Base-by-base conservation (phyloP, 2,329 filamentous ascomycete species). In the Cryphonectria carpinicola region DNA sequence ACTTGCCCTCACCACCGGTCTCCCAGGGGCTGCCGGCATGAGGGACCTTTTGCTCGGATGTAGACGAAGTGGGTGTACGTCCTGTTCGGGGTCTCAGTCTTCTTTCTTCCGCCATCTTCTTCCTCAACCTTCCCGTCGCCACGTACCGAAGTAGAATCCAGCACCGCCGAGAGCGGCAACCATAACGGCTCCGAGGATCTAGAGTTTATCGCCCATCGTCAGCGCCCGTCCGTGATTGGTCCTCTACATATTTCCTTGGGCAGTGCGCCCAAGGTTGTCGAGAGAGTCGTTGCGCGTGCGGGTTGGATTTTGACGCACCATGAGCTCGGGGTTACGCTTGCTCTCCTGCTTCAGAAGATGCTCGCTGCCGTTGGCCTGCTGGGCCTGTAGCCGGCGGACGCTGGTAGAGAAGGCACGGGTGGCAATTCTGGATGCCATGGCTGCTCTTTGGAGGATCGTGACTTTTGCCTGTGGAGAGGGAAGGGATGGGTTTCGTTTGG, bases 131-230 rank as follows among this genome's bases (percentile, higher is more conserved):
- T 43, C 39, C 46, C 56, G 19, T 65, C 61, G 66, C 68, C 72
- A 76, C 83, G 80, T 87, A 93, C 92, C 92, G 78, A 96, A 93
- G 85, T 95, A 94, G 90, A 91, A 97, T 81, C 95, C 95, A 76
- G 93, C 95, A 77, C 96, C 90, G 79, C 91, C 90, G 79, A 98
- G 92, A 78, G 93, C 92, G 81, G 91, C 91, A 78, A 92, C 90
- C 94, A 98, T 97, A 81, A 98, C 91, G 79, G 90, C 93, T 74
- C 95, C 89, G 75, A 99, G 92, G 79, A 98, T 90, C 96, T 98
- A 78, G 74, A 68, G 32, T 39, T 28, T 76, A 39, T 39, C 66
- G 61, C 63, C 52, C 54, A 32, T 60, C 56, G 73, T 79, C 67
- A 77, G 76, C 60, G 35, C 17, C 63, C 67, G n/a, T 22, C 61